Percentiles rank a stretch among this genome's conserved stretches.
These are phyloP conservation scores for Penicillium sp. DNA, from an alignment of 2,329 filamentous ascomycete species.

Conservation along the genomic window DNA sequence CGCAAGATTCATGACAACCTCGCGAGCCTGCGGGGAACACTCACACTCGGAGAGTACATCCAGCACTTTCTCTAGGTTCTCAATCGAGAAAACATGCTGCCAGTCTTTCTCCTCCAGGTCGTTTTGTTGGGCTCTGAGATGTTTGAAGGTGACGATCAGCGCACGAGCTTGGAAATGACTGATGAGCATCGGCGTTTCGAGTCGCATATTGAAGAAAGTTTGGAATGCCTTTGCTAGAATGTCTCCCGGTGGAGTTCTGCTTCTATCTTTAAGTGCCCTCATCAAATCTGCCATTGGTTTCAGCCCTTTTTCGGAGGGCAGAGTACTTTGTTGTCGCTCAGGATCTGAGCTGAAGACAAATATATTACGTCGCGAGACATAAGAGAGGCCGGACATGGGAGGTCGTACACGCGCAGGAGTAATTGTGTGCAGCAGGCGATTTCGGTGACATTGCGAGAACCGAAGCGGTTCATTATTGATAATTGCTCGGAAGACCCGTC, in stretches of 20 bases:
- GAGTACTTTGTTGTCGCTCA: constrained; percentile 51
- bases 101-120: constrained; percentile 34
- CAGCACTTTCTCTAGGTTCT: constrained; percentile 43
- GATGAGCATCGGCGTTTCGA: constrained; percentile 51
- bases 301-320: constrained; percentile 63
- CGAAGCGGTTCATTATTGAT: constrained; percentile 46
- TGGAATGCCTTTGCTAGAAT: constrained; percentile 66
- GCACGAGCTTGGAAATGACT: constrained; percentile 66
- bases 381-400: constrained; percentile 36
- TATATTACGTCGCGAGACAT: constrained; percentile 32
- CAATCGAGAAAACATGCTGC: constrained; percentile 39
- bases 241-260: constrained; percentile 62
- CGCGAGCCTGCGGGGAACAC: constrained; percentile 38
- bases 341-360: constrained; percentile 50
- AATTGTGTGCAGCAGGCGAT: constrained; percentile 33
- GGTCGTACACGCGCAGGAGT: constrained; percentile 33
- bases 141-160: constrained; percentile 58
- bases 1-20: constrained; percentile 42
- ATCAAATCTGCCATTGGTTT: constrained; percentile 68
- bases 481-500: constrained; percentile 46
- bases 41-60: constrained; percentile 39
- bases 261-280: constrained; percentile 60
- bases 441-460: constrained; percentile 37
- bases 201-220: constrained; percentile 61
- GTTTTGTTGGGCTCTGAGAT: constrained; percentile 51